Percentiles rank a stretch among this genome's conserved stretches.
phyloP scores from a whole-genome alignment of 306 rosid species.

The Gleditsia sinensis region DNA sequence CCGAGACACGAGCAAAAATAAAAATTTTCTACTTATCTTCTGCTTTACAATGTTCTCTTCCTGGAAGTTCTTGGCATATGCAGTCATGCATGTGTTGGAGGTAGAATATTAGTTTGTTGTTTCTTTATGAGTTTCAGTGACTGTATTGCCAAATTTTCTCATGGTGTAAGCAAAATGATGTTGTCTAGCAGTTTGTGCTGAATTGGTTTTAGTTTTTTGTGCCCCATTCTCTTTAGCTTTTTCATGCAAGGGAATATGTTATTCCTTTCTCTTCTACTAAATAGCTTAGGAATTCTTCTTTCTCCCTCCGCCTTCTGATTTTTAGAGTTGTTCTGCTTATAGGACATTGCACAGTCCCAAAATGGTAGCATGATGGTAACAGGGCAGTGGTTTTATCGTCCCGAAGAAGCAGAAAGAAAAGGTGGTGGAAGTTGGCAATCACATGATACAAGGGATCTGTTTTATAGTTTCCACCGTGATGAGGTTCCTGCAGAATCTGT shows the following conservation, averaged over 20 bases:
- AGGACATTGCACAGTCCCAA: conserved; percentile 71
- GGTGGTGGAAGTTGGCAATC: conserved; percentile 94
- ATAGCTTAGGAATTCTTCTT: not conserved
- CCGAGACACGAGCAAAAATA: not conserved
- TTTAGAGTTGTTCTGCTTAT: conserved; percentile 35
- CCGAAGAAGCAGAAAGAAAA: conserved; percentile 89
- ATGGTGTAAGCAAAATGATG: not conserved
- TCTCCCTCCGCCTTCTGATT: conserved; percentile 27
- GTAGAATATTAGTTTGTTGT: not conserved
- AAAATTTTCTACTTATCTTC: not conserved
- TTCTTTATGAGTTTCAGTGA: not conserved
- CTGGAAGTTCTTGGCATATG: conserved; percentile 10
- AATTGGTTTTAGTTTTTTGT: conserved; percentile 25
- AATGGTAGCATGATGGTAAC: conserved; percentile 69
- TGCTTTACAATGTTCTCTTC: conserved; percentile 6
- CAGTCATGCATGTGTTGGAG: not conserved
- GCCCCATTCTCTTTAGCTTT: not conserved
- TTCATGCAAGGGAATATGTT: not conserved
- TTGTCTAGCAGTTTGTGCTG: conserved; percentile 15
- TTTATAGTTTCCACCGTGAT: conserved; percentile 95
- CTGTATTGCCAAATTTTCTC: not conserved
- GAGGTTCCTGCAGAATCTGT: conserved; percentile 96
- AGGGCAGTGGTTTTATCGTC: conserved; percentile 98
- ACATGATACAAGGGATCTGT: conserved; percentile 82
- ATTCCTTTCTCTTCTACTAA: not conserved